These are phyloP conservation scores for Raphidocelis subcapitata DNA, from an alignment of 139 green algal species.

Conservation along the genomic window DNA sequence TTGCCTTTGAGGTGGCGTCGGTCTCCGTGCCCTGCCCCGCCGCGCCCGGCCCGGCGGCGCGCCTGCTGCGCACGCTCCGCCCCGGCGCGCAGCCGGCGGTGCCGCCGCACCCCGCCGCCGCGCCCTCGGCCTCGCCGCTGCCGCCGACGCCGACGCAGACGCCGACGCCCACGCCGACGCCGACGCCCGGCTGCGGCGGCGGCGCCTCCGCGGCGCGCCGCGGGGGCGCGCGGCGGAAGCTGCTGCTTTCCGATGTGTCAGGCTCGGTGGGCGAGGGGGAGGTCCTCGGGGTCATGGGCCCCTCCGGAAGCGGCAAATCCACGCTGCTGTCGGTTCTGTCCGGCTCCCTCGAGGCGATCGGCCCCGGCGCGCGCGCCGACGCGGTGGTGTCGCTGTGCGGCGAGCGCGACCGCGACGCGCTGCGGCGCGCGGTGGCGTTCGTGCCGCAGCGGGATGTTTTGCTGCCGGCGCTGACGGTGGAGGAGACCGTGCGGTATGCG, in stretches of 20 bases:
- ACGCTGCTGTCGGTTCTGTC: slow-evolving; percentile 51
- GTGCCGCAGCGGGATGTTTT: slow-evolving; percentile 57
- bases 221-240: background rate
- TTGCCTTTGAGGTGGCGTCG: no score
- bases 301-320: slow-evolving; percentile 52
- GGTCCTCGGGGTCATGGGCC: slow-evolving; percentile 24
- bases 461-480: slow-evolving; percentile 56
- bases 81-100: no score
- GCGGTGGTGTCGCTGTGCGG: slow-evolving; percentile 35
- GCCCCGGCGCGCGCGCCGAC: background rate
- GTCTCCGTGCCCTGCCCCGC: no score
- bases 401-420: background rate
- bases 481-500: slow-evolving; percentile 51
- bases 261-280: slow-evolving; percentile 4
- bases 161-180: no score
- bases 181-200: no score
- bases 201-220: background rate
- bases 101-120: no score
- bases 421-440: slow-evolving; percentile 39
- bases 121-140: no score
- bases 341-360: slow-evolving; percentile 5
- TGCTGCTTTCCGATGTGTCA: background rate
- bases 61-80: no score
- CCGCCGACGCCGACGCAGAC: no score
- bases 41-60: no score